phyloP scores from a whole-genome alignment of 495 filamentous ascomycete species.

The Lasiosphaeria miniovina region DNA sequence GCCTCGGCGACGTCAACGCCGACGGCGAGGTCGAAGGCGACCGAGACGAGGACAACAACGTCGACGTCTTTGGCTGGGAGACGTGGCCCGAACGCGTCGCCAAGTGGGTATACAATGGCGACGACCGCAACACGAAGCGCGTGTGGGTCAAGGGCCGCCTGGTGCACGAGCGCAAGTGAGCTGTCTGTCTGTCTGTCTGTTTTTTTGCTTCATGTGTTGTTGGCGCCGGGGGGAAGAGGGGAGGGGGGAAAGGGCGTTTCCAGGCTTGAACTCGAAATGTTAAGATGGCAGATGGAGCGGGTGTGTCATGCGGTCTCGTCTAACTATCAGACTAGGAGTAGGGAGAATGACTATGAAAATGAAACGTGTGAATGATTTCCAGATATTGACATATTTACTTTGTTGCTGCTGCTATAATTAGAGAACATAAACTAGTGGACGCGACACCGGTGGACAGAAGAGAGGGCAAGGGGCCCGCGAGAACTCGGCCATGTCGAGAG shows the following conservation, averaged over 20 bases:
- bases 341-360: no score
- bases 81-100: constrained; percentile 69
- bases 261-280: no score
- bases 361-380: no score
- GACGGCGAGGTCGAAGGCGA: constrained; percentile 33
- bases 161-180: constrained; percentile 58
- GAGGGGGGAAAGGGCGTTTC: no score
- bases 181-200: not conserved
- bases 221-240: no score
- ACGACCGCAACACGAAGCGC: constrained; percentile 73
- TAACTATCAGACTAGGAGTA: no score
- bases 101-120: constrained; percentile 88
- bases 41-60: constrained; percentile 42
- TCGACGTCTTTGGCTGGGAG: constrained; percentile 88
- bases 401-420: no score
- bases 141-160: constrained; percentile 80
- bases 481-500: constrained; percentile 16
- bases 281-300: no score
- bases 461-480: constrained; percentile 4
- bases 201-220: no score
- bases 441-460: constrained; percentile 5
- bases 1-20: constrained; percentile 47
- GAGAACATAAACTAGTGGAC: no score
- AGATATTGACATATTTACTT: no score
- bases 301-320: no score